phyloP scores from a whole-genome alignment of 1,139 yeast genomes.

The Geotrichum histeridarum region DNA sequence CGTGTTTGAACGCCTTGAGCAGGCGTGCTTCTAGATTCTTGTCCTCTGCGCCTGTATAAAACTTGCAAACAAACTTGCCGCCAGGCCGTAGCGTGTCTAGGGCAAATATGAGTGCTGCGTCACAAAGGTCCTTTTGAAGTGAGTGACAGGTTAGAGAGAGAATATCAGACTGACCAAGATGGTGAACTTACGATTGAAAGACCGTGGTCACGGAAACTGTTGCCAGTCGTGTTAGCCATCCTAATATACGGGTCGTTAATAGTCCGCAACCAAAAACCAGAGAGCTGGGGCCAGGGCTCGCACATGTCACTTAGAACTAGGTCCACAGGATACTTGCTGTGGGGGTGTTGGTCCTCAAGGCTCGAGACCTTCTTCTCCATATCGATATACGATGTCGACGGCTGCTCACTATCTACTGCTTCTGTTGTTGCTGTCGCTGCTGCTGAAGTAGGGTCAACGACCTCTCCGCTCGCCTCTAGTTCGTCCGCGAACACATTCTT shows the following conservation, averaged over 20 bases:
- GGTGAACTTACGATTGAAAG: slow-evolving; percentile 47
- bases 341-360: slow-evolving; percentile 8
- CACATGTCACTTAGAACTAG: slow-evolving; percentile 83
- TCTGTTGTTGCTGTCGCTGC: too few species aligned
- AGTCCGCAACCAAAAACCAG: slow-evolving; percentile 66
- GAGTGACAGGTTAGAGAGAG: neutral
- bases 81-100: slow-evolving; percentile 60
- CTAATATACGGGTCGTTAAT: slow-evolving; percentile 70
- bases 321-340: slow-evolving; percentile 47
- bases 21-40: slow-evolving; percentile 52
- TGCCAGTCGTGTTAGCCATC: slow-evolving; percentile 71
- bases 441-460: too few species aligned
- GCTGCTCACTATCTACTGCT: slow-evolving; percentile 12
- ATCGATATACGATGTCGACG: slow-evolving; percentile 22
- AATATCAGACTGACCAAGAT: neutral
- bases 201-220: slow-evolving; percentile 56
- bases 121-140: slow-evolving; percentile 63
- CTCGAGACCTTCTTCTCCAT: slow-evolving; percentile 19
- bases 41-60: slow-evolving; percentile 68
- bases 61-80: slow-evolving; percentile 72
- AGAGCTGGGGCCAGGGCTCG: slow-evolving; percentile 61
- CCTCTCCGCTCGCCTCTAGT: slow-evolving; percentile 2
- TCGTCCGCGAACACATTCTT: slow-evolving; percentile 36
- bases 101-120: slow-evolving; percentile 77
- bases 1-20: slow-evolving; percentile 53